These are phyloP conservation scores for Cystobasidium tubakii DNA, from an alignment of 768 basidiomycete genomes.

Conservation along the genomic window DNA sequence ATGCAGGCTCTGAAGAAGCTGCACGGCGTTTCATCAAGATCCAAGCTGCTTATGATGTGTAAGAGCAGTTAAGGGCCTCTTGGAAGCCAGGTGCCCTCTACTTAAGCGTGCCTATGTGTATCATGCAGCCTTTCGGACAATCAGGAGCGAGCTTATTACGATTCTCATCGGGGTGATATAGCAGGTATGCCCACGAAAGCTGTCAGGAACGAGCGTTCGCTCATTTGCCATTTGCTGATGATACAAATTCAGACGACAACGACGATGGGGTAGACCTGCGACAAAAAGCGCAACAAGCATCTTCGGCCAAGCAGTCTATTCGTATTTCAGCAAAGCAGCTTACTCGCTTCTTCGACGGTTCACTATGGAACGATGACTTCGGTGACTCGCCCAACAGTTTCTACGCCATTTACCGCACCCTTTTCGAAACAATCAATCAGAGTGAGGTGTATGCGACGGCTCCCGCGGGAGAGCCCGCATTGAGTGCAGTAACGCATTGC, in stretches of 20 bases:
- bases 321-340: slow-evolving; percentile 56
- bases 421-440: slow-evolving; percentile 72
- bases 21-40: slow-evolving; percentile 80
- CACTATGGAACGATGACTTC: slow-evolving; percentile 66
- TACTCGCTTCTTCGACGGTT: slow-evolving; percentile 72
- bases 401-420: slow-evolving; percentile 77
- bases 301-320: slow-evolving; percentile 23
- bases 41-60: slow-evolving; percentile 92
- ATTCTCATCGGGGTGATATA: slow-evolving; percentile 59
- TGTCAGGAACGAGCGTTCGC: no score
- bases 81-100: no score
- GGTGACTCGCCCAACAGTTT: slow-evolving; percentile 62
- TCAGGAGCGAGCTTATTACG: slow-evolving; percentile 99
- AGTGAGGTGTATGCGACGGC: slow-evolving; percentile 63
- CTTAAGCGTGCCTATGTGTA: not conserved
- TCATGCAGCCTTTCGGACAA: slow-evolving; percentile 82
- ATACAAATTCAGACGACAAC: not conserved
- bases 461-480: slow-evolving; percentile 45
- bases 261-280: slow-evolving; percentile 22
- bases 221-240: not conserved
- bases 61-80: slow-evolving; percentile 39
- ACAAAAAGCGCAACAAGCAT: slow-evolving; percentile 5
- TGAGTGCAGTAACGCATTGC: slow-evolving; percentile 52
- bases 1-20: slow-evolving; percentile 70
- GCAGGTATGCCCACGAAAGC: not conserved